A percentile compares a stretch with the other conserved stretches of the same genome.
These are phyloP conservation scores for Henckelia pumila DNA, from an alignment of 257 asterid species.

Conservation along the genomic window DNA sequence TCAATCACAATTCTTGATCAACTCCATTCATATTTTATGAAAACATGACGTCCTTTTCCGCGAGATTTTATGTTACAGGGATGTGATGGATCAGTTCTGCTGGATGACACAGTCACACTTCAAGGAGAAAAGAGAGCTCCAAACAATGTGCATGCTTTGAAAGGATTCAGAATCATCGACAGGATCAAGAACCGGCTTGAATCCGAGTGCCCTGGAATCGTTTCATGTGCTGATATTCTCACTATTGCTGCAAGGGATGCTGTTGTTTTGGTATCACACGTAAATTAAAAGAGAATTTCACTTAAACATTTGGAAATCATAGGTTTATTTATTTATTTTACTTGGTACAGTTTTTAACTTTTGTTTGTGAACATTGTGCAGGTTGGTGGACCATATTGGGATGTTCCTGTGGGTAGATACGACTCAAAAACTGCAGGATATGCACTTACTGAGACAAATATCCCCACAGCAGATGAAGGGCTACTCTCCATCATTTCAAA, in stretches of 20 bases:
- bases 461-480: conserved; percentile 75
- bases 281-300: too few species aligned
- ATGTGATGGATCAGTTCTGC: conserved; percentile 76
- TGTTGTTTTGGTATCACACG: conserved; percentile 52
- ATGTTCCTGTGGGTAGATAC: conserved; percentile 77
- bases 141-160: conserved; percentile 56
- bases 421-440: conserved; percentile 78
- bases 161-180: conserved; percentile 80
- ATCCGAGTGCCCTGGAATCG: conserved; percentile 78
- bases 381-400: conserved; percentile 99
- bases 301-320: neutral
- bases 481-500: conserved; percentile 75
- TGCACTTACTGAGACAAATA: conserved; percentile 51
- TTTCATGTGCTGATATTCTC: conserved; percentile 90
- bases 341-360: neutral
- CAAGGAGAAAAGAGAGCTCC: conserved; percentile 75
- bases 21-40: neutral
- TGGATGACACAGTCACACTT: conserved; percentile 74
- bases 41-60: neutral
- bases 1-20: too few species aligned
- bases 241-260: conserved; percentile 95
- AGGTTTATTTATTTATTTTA: too few species aligned
- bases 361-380: conserved; percentile 19
- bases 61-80: conserved; percentile 44
- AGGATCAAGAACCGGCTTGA: conserved; percentile 67